These are phyloP conservation scores for Candida peoriensis DNA, from an alignment of 805 yeast species.

Conservation along the genomic window DNA sequence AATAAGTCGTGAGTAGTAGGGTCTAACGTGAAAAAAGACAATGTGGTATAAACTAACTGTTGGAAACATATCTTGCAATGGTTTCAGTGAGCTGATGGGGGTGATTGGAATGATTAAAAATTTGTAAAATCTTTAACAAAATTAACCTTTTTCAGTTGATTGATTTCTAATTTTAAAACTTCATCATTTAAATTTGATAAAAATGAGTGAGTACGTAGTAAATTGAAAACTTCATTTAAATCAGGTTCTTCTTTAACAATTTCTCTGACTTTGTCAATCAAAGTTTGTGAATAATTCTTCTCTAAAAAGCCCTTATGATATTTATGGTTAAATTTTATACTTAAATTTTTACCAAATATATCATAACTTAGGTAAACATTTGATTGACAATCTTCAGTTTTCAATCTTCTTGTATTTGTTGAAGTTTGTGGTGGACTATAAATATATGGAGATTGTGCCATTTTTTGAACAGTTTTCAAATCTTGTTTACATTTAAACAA, in stretches of 20 bases:
- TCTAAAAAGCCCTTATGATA: constrained; percentile 18
- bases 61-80: too few species aligned
- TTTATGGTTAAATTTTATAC: constrained; percentile 19
- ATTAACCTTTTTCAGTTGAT: constrained; percentile 13
- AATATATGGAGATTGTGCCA: constrained; percentile 2
- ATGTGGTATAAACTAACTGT: too few species aligned
- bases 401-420: constrained; percentile 11
- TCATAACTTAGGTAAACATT: constrained; percentile 22
- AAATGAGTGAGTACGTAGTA: constrained; percentile 5
- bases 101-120: constrained; percentile 4
- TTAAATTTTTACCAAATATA: constrained; percentile 15
- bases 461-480: constrained; percentile 19
- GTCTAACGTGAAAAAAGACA: constrained; percentile 2
- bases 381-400: constrained; percentile 22
- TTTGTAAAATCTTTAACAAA: constrained; percentile 19
- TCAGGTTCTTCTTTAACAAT: constrained; percentile 6
- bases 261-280: constrained; percentile 14
- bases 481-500: constrained; percentile 24
- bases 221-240: constrained; percentile 7
- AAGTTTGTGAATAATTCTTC: constrained; percentile 14
- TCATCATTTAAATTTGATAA: constrained; percentile 6
- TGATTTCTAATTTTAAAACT: constrained; percentile 13
- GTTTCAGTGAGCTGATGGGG: too few species aligned
- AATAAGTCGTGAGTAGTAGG: background rate
- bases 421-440: constrained; percentile 5